phyloP scores from a whole-genome alignment of 345 rosid species.

The Erodium maritimum region DNA sequence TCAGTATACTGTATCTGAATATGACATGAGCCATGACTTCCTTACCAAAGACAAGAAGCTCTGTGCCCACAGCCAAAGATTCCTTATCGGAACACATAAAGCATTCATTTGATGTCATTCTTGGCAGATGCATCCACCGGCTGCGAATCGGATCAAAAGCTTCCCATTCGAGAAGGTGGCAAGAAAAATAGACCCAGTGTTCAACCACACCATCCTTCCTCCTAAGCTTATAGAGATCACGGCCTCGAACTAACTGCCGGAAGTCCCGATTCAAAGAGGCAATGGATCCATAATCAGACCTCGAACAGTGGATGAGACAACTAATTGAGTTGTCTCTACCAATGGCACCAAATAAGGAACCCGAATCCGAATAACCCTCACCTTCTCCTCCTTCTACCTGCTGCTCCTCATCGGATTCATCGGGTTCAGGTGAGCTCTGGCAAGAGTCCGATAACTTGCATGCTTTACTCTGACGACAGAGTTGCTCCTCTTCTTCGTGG shows the following conservation, averaged over 20 bases:
- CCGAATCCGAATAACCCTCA: conserved; percentile 28
- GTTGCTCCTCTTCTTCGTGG: conserved; percentile 21
- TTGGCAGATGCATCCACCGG: conserved; percentile 79
- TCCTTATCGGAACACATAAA: conserved; percentile 74
- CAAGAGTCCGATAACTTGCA: conserved; percentile 9
- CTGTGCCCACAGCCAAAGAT: conserved; percentile 90
- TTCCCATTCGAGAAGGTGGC: conserved; percentile 77
- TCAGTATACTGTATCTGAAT: conserved; percentile 69
- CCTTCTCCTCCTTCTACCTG: conserved; percentile 17
- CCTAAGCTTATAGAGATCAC: conserved; percentile 63
- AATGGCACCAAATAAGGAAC: conserved; percentile 51
- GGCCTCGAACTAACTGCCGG: conserved; percentile 50
- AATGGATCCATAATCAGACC: conserved; percentile 76
- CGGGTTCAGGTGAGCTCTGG: neutral
- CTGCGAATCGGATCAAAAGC: conserved; percentile 68
- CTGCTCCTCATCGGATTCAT: conserved; percentile 13
- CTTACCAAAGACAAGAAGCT: conserved; percentile 77
- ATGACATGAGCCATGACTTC: conserved; percentile 57
- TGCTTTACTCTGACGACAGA: conserved; percentile 10
- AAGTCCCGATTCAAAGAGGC: conserved; percentile 57
- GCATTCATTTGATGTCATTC: conserved; percentile 57
- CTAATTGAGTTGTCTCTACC: conserved; percentile 70
- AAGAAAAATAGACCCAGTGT: conserved; percentile 89
- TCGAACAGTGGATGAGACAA: conserved; percentile 61
- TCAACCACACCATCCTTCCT: conserved; percentile 44